Evolutionary conservation across 1,139 yeast species (phyloP), one percentile per base, ranked within the genome.

Genomic region (Blastobotrys raffinosifermentans): DNA sequence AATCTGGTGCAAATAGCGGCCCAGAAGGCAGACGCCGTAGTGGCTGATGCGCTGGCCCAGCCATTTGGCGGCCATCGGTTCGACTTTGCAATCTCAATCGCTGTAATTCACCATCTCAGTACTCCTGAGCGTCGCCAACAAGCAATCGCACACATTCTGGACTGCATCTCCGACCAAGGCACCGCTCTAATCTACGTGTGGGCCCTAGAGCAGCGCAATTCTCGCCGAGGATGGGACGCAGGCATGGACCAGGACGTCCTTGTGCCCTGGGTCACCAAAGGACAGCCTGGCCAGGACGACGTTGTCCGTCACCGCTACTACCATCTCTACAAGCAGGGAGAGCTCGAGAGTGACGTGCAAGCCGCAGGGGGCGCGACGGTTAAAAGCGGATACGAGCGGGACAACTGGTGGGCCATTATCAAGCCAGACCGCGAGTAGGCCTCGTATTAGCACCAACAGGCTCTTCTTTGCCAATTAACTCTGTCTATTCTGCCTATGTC

Each of bases 81-180:
- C 61, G 96, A 91, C 53, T 91, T 91, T 67, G 97, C 94, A 3
- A 83, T 93, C 21, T 82, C 94, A 9, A 89, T 91, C 36, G 98
- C 98, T 0, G 98, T 93, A 11, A 80, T 91, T 14, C 98, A 91
- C 55, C 98, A 91, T 59, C 87, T 93, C 64, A 74, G 94, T n/a
- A 85, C 94, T 0, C 73, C 72, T 16, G 80, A 77, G 45, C 71
- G 98, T 51, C 70, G 98, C 38, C 60, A 82, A 1, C 74, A 73
- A 17, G 96, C 96, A 0, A 78, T 91, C 2, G 50, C 52, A 11
- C 82, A 80, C 42, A 80, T 89, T 2, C 57, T 91, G 26, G 61
- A 77, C 11, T 76, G 77, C 41, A 58, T 91, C 34, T 68, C 58
- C 32, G 43, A 52, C 0, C 77, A 77, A 1, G 96, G 95, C 1